Evolutionary conservation across 805 yeast species (phyloP).

Genomic region (Candida caryicola): DNA sequence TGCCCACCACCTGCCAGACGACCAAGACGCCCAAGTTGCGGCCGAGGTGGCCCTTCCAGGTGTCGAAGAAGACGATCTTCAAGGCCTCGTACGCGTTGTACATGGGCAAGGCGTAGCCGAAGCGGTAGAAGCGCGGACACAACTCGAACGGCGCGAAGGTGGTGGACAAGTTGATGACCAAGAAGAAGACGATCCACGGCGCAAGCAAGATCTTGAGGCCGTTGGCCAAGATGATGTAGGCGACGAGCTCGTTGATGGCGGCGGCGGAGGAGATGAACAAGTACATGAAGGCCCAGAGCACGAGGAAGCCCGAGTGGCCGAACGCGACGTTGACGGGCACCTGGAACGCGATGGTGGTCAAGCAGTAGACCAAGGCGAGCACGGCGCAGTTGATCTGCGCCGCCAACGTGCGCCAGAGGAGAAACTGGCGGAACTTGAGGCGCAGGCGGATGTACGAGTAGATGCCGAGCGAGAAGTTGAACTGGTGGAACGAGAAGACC

Average conservation of each 20-base stretch:
- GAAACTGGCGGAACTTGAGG: conserved; percentile 23
- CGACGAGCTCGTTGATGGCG: conserved; percentile 26
- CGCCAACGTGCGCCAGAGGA: conserved; percentile 26
- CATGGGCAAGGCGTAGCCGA: conserved; percentile 39
- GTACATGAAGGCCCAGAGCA: conserved; percentile 31
- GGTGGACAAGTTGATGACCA: conserved; percentile 30
- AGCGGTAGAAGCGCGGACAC: conserved; percentile 29
- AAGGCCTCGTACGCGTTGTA: conserved; percentile 29
- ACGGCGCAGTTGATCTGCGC: conserved; percentile 30
- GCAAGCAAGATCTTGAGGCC: conserved; percentile 20
- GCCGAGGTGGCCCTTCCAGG: conserved; percentile 33
- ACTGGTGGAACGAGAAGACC: conserved; percentile 34
- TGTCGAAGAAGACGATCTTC: conserved; percentile 32
- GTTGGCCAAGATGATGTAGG: conserved; percentile 17
- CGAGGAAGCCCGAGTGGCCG: conserved; percentile 32
- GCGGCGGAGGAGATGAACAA: conserved; percentile 28
- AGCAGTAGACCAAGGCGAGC: conserved; percentile 28
- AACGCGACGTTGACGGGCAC: conserved; percentile 24
- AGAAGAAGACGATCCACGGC: conserved; percentile 29
- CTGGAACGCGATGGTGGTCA: conserved; percentile 31
- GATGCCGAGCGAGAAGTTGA: conserved; percentile 29
- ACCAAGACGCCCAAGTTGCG: conserved; percentile 28
- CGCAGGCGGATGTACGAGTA: conserved; percentile 18
- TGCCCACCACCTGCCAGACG: conserved; percentile 26
- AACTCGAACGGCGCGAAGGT: conserved; percentile 34